Evolutionary conservation across 192 early-diverging fungal genomes (phyloP).

Genomic region (Backusella psychrophila): DNA sequence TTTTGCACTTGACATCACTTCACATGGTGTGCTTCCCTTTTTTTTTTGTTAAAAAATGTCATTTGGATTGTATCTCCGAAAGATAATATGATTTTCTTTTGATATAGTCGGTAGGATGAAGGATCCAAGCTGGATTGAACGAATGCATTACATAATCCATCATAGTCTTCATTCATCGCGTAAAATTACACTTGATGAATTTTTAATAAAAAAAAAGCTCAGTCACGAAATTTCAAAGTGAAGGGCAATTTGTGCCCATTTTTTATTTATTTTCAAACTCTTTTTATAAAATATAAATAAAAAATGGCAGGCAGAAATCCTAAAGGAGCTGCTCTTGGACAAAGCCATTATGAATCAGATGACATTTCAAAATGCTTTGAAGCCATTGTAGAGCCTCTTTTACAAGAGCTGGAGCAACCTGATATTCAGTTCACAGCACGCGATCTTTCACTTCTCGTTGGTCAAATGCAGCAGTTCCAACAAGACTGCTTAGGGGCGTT

Average conservation of each 20-base stretch:
- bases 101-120: background rate
- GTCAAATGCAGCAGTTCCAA: slow-evolving; percentile 52
- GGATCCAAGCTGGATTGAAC: background rate
- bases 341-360: slow-evolving; percentile 36
- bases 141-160: background rate
- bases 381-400: slow-evolving; percentile 27
- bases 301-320: slow-evolving; percentile 21
- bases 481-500: slow-evolving; percentile 44
- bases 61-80: background rate
- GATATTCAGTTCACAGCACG: slow-evolving; percentile 33
- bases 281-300: background rate
- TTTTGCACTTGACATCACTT: background rate
- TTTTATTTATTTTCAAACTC: background rate
- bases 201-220: background rate
- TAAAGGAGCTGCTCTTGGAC: slow-evolving; percentile 28
- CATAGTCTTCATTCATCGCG: background rate
- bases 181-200: no score
- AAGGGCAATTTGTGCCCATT: background rate
- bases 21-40: background rate
- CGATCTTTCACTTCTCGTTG: slow-evolving; percentile 42
- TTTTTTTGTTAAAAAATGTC: background rate
- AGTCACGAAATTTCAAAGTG: background rate
- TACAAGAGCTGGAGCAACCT: slow-evolving; percentile 35
- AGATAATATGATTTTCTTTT: background rate
- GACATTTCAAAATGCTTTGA: slow-evolving; percentile 44